Evolutionary conservation across 208 protist species (phyloP).

Genomic region (Acanthamoeba castellanii): DNA sequence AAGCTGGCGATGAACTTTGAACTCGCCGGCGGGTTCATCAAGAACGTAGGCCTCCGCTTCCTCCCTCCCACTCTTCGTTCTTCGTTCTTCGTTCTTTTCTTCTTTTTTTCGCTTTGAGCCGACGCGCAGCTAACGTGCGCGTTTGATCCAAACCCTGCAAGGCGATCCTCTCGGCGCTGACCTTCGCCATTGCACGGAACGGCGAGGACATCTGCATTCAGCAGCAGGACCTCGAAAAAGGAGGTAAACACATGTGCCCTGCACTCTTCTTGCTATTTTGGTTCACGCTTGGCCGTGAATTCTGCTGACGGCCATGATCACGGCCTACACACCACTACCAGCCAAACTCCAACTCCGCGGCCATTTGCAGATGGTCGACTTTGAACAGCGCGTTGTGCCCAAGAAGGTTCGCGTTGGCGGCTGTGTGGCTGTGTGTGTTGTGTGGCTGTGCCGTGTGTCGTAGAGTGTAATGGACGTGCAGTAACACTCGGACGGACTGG

Average conservation of each 20-base stretch:
- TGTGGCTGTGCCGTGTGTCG: not conserved
- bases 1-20: conserved; percentile 81
- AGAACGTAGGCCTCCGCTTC: conserved; percentile 78
- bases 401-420: not conserved
- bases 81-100: not conserved
- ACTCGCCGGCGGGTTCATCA: conserved; percentile 85
- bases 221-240: conserved; percentile 79
- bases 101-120: not conserved
- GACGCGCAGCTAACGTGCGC: not conserved
- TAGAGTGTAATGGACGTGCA: not conserved
- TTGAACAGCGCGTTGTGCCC: conserved; percentile 66
- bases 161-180: conserved; percentile 75
- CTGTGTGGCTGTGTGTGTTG: too few relatives aligned
- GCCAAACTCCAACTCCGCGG: conserved; percentile 54
- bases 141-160: not conserved
- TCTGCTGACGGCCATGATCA: not conserved
- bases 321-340: not conserved
- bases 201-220: conserved; percentile 40
- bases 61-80: not conserved
- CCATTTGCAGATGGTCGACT: conserved; percentile 76
- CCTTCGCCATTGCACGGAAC: conserved; percentile 77
- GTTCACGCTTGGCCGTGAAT: not conserved
- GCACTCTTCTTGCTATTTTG: not conserved
- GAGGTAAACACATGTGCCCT: not conserved
- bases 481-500: not conserved